A percentile compares a stretch with the other conserved stretches of the same genome.
These are phyloP conservation scores for Porcisia hertigi DNA, from an alignment of 208 protist genomes.

Conservation along the genomic window DNA sequence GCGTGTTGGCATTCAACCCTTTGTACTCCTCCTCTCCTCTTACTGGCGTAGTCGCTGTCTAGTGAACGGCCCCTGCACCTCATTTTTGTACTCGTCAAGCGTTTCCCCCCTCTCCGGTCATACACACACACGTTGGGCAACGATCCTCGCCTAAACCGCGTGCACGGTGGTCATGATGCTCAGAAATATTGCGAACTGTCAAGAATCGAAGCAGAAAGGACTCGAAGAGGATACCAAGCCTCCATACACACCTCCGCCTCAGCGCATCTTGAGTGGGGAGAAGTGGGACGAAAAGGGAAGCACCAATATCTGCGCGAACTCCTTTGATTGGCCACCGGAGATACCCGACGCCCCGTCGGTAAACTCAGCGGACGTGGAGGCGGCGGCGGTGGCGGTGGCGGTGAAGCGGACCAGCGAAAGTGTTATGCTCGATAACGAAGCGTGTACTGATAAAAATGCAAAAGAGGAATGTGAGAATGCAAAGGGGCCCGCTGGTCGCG, in stretches of 20 bases:
- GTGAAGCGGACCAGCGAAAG: background rate
- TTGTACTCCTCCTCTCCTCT: background rate
- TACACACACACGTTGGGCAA: background rate
- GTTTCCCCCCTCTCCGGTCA: background rate
- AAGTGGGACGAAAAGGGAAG: background rate
- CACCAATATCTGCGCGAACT: background rate
- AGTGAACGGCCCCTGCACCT: background rate
- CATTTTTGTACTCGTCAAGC: background rate
- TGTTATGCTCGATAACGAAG: background rate
- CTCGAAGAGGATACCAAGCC: slow-evolving; percentile 4
- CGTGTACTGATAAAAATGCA: background rate
- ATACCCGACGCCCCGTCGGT: slow-evolving; percentile 30
- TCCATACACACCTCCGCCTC: slow-evolving; percentile 18
- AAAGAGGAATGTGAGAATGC: background rate
- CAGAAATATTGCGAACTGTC: background rate
- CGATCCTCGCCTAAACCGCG: background rate
- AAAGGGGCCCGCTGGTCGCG: background rate
- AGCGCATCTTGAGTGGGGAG: slow-evolving; percentile 1
- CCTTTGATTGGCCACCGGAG: slow-evolving; percentile 32
- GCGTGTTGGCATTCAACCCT: background rate
- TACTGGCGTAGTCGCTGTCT: background rate
- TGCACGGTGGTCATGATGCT: background rate
- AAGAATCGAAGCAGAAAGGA: background rate
- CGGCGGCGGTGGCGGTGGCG: background rate
- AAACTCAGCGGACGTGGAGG: background rate